A percentile compares a stretch with the other conserved stretches of the same genome.
These are phyloP conservation scores for Ophiosphaerella narmari DNA, from an alignment of 2,329 filamentous ascomycete genomes.

Conservation along the genomic window DNA sequence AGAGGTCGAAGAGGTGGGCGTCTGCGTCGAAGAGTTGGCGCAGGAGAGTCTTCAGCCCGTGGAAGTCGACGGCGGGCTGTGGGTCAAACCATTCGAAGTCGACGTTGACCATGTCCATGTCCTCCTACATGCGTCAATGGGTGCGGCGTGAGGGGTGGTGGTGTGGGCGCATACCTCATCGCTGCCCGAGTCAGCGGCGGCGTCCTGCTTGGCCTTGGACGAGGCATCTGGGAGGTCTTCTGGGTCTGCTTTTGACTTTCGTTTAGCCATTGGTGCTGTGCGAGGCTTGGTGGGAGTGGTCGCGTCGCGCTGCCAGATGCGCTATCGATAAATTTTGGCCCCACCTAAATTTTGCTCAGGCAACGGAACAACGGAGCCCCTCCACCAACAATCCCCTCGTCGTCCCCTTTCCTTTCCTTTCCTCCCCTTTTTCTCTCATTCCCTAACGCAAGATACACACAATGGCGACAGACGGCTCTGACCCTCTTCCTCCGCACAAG, in stretches of 20 bases:
- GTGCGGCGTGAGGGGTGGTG: conserved; percentile 6
- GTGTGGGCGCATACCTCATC: conserved; percentile 38
- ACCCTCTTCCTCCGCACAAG: conserved; percentile 54
- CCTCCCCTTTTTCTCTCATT: conserved; percentile 14
- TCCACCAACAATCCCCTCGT: conserved; percentile 8
- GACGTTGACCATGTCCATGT: conserved; percentile 89
- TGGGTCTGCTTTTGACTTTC: conserved; percentile 40
- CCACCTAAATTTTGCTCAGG: background rate
- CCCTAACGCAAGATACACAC: conserved; percentile 17
- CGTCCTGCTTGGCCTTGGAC: conserved; percentile 32
- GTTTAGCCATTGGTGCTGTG: conserved; percentile 40
- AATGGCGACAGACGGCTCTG: conserved; percentile 47
- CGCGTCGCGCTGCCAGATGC: conserved; percentile 1
- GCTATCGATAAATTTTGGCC: conserved; percentile 13
- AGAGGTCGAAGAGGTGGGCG: conserved; percentile 82
- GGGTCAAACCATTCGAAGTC: conserved; percentile 99
- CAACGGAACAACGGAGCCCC: conserved; percentile 22
- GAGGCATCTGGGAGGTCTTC: conserved; percentile 45
- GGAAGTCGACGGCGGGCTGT: conserved; percentile 85
- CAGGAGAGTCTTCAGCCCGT: conserved; percentile 86
- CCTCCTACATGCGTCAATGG: conserved; percentile 66
- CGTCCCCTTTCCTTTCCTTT: conserved; percentile 8
- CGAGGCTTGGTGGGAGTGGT: conserved; percentile 4
- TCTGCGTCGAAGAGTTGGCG: conserved; percentile 93
- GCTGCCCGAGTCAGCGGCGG: conserved; percentile 44